phyloP scores from a whole-genome alignment of 768 basidiomycete species.

The Lactifluus subvellereus region DNA sequence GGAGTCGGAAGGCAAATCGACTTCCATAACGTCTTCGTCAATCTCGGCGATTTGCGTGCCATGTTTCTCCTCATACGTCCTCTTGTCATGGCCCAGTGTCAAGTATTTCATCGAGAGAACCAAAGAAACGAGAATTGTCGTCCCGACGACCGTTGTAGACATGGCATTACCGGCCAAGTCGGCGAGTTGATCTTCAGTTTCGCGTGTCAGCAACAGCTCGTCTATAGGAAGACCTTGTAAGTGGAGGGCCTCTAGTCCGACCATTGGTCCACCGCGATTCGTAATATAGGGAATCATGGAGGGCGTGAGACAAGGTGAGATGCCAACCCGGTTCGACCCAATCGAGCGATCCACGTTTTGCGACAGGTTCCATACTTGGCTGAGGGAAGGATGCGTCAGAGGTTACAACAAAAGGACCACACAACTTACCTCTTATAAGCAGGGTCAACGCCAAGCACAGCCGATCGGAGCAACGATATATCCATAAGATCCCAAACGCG shows the following conservation, averaged over 20 bases:
- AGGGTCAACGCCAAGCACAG: conserved; percentile 75
- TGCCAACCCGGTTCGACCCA: conserved; percentile 72
- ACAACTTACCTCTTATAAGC: conserved; percentile 76
- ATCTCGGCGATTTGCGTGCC: conserved; percentile 31
- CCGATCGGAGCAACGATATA: conserved; percentile 77
- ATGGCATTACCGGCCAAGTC: conserved; percentile 96
- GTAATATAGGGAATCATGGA: conserved; percentile 97
- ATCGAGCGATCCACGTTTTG: conserved; percentile 94
- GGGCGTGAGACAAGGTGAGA: conserved; percentile 90
- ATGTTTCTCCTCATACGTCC: conserved; percentile 64
- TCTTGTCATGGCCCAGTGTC: conserved; percentile 55
- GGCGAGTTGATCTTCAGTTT: conserved; percentile 88
- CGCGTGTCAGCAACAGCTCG: conserved; percentile 84
- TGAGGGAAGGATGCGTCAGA: conserved; percentile 29
- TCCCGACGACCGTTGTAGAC: conserved; percentile 94
- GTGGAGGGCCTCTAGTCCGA: conserved; percentile 86
- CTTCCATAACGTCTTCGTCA: conserved; percentile 42
- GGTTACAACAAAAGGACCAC: not conserved
- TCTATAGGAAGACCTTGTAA: conserved; percentile 94
- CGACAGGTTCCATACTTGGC: conserved; percentile 91
- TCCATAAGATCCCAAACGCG: conserved; percentile 96
- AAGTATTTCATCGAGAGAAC: conserved; percentile 61
- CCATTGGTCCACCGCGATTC: conserved; percentile 92
- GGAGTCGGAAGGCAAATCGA: conserved; percentile 35
- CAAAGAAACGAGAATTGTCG: conserved; percentile 80